Percentiles rank a stretch among this genome's conserved stretches.
Evolutionary conservation across 768 basidiomycete species (phyloP).

Genomic region (Wakefieldia striispora): DNA sequence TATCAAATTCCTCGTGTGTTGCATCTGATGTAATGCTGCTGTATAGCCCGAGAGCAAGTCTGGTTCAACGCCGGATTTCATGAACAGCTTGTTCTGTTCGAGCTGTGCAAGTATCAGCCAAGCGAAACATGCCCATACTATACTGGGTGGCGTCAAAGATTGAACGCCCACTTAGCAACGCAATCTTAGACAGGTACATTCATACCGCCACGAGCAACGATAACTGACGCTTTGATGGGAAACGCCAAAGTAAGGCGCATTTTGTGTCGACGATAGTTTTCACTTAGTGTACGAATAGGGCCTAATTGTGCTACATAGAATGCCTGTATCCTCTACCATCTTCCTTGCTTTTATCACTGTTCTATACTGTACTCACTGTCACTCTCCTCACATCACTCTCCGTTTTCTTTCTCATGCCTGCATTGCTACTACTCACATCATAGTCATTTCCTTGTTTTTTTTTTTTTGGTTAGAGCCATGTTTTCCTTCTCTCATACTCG

Average conservation of each 20-base stretch:
- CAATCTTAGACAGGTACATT: conserved; percentile 11
- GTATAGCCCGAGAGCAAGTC: conserved; percentile 67
- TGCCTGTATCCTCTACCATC: conserved; percentile 15
- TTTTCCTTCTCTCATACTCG: not conserved
- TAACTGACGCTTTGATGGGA: conserved; percentile 8
- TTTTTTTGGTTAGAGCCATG: not conserved
- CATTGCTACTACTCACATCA: conserved; percentile 2
- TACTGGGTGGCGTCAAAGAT: conserved; percentile 56
- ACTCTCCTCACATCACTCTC: not conserved
- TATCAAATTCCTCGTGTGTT: conserved; percentile 1
- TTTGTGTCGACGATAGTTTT: conserved; percentile 3
- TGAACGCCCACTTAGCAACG: conserved; percentile 47
- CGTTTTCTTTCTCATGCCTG: not conserved
- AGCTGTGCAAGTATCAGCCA: conserved; percentile 68
- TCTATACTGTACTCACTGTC: conserved; percentile 4
- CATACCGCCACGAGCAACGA: conserved; percentile 1
- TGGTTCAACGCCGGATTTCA: conserved; percentile 80
- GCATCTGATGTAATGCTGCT: conserved; percentile 1
- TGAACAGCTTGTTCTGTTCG: conserved; percentile 74
- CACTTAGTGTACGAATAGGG: conserved; percentile 20
- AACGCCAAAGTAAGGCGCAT: conserved; percentile 8
- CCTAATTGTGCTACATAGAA: conserved; percentile 17
- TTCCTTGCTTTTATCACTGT: conserved; percentile 6
- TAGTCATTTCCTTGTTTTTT: conserved; percentile 1
- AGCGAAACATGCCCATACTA: conserved; percentile 62